These are phyloP conservation scores for Microdochium paspali DNA, from an alignment of 2,329 filamentous ascomycete genomes.

Conservation along the genomic window DNA sequence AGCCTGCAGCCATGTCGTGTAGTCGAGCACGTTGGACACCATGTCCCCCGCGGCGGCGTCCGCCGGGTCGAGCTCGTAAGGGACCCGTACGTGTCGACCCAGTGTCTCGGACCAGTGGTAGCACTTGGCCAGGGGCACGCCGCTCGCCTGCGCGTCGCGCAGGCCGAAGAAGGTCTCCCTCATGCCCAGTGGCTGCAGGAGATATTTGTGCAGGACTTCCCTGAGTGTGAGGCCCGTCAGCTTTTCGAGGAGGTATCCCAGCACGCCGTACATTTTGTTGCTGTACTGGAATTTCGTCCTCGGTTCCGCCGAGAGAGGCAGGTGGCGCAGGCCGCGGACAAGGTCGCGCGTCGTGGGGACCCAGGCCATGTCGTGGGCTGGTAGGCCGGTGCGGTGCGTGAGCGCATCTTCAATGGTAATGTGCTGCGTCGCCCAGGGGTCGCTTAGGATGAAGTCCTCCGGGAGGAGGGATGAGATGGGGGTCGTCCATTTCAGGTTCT, in stretches of 20 bases:
- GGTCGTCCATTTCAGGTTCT: conserved; percentile 34
- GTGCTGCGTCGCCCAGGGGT: conserved; percentile 33
- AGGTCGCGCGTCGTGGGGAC: conserved; percentile 22
- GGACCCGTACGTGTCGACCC: conserved; percentile 13
- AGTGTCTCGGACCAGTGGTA: conserved; percentile 27
- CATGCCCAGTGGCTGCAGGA: conserved; percentile 40
- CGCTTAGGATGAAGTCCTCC: conserved; percentile 38
- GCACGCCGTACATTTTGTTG: conserved; percentile 38
- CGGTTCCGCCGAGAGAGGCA: conserved; percentile 23
- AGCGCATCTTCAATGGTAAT: conserved; percentile 45
- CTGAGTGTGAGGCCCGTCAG: conserved; percentile 26
- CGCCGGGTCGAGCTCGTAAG: conserved; percentile 16
- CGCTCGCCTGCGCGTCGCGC: conserved; percentile 13
- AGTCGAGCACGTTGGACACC: conserved; percentile 27
- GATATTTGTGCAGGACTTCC: conserved; percentile 25
- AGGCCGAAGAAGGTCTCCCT: conserved; percentile 25
- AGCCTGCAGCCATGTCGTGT: conserved; percentile 21
- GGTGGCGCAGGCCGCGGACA: conserved; percentile 31
- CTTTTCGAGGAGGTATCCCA: conserved; percentile 35
- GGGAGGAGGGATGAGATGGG: conserved; percentile 35
- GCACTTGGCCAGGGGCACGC: conserved; percentile 26
- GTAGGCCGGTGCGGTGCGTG: conserved; percentile 40
- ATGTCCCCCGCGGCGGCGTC: conserved; percentile 32
- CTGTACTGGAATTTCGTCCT: conserved; percentile 31
- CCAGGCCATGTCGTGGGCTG: conserved; percentile 26